Evolutionary conservation across 2,329 filamentous ascomycete genomes (phyloP).

Genomic region (Trichoderma sp.): DNA sequence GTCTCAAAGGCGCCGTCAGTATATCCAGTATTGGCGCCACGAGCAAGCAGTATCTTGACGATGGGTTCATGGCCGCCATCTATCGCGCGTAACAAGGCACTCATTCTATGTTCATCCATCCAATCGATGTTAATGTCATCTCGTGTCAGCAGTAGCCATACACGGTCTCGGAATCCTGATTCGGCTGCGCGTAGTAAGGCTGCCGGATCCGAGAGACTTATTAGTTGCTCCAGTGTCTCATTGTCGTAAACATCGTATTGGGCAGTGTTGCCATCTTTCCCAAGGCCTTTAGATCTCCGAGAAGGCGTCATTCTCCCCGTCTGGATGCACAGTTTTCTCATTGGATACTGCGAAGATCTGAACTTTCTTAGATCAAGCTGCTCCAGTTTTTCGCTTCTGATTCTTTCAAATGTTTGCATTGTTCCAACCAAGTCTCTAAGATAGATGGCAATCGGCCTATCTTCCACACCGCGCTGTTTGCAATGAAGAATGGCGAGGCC

Average conservation of each 20-base stretch:
- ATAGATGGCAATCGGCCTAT: constrained; percentile 4
- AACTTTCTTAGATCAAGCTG: not conserved
- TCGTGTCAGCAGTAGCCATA: not conserved
- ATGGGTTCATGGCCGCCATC: not conserved
- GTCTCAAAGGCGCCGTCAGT: not conserved
- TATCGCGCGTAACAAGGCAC: not conserved
- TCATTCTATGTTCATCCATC: not conserved
- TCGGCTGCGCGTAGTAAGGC: not conserved
- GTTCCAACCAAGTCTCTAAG: not conserved
- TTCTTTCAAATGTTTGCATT: constrained; percentile 9
- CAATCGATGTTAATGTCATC: not conserved
- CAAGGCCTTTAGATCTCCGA: not conserved
- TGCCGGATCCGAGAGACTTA: not conserved
- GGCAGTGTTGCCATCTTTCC: not conserved
- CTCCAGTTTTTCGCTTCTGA: not conserved
- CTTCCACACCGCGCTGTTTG: not conserved
- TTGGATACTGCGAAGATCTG: not conserved
- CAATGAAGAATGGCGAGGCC: constrained; percentile 4
- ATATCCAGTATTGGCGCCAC: not conserved
- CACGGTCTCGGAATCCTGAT: not conserved
- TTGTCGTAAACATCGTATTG: not conserved
- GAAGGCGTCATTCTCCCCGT: not conserved
- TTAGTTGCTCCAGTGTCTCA: not conserved
- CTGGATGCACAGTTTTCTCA: not conserved
- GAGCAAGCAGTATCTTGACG: not conserved